These are phyloP conservation scores for Rhodotorula sp. DNA, from an alignment of 1,284 basidiomycete genomes.

Conservation along the genomic window DNA sequence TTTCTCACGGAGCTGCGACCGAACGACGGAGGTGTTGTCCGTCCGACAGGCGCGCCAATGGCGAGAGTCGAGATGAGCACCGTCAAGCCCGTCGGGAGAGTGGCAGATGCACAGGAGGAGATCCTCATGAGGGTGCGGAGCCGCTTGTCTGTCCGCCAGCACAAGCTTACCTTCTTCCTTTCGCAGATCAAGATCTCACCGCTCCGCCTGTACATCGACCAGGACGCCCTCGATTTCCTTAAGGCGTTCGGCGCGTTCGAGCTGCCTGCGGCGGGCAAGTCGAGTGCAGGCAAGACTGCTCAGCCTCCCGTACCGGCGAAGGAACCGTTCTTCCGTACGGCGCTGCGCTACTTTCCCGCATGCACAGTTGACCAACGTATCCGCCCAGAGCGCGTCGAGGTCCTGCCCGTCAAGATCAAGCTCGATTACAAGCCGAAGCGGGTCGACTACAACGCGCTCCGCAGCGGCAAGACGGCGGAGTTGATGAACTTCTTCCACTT, in stretches of 20 bases:
- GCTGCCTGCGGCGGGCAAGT: constrained; percentile 57
- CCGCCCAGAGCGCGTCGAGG: constrained; percentile 65
- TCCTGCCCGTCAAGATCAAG: constrained; percentile 81
- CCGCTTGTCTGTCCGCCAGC: neutral
- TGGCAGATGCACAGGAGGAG: constrained; percentile 70
- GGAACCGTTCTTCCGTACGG: constrained; percentile 53
- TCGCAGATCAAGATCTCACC: constrained; percentile 81
- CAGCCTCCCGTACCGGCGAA: neutral
- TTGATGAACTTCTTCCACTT: constrained; percentile 99
- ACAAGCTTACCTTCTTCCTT: neutral
- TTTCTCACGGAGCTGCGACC: constrained; percentile 83
- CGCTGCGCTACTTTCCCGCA: no score
- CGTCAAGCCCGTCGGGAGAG: constrained; percentile 63
- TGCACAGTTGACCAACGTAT: neutral
- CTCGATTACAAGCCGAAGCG: constrained; percentile 98
- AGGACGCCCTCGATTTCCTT: constrained; percentile 96
- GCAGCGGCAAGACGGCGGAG: constrained; percentile 89
- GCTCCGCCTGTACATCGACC: constrained; percentile 89
- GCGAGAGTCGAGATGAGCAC: constrained; percentile 77
- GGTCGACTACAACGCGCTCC: constrained; percentile 89
- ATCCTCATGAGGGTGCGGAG: constrained; percentile 71
- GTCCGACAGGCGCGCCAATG: constrained; percentile 91
- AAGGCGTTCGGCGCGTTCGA: constrained; percentile 95
- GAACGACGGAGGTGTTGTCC: constrained; percentile 77
- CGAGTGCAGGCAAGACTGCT: constrained; percentile 52